These are phyloP conservation scores for Neltuma alba DNA, from an alignment of 306 rosid species.

Conservation along the genomic window DNA sequence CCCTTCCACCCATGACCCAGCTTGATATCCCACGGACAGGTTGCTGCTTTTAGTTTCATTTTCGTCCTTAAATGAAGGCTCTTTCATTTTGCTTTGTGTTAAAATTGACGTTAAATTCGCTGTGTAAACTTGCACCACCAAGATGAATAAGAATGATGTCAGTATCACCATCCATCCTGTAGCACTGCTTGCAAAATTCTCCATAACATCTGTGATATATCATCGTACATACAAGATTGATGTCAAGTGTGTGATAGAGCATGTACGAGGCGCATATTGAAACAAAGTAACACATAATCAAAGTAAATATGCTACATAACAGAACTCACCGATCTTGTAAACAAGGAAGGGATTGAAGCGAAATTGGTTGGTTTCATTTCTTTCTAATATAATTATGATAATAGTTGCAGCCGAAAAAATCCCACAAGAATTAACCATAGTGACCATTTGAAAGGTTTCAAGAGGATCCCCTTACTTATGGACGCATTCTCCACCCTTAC, in stretches of 20 bases:
- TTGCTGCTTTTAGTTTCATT: constrained; percentile 14
- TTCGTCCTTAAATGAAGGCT: constrained; percentile 32
- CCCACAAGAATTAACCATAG: background rate
- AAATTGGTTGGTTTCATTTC: too few relatives aligned
- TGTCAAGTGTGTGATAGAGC: background rate
- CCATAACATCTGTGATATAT: background rate
- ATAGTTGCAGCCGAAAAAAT: background rate
- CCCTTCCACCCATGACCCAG: background rate
- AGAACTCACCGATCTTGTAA: background rate
- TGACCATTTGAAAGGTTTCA: background rate
- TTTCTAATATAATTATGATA: background rate
- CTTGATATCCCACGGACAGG: background rate
- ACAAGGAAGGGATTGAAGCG: background rate
- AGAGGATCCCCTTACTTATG: background rate
- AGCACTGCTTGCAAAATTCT: background rate
- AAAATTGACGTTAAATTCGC: background rate
- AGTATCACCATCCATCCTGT: background rate
- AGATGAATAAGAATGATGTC: background rate
- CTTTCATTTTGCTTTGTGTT: background rate
- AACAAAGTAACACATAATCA: background rate
- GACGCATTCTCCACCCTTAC: background rate
- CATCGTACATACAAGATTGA: background rate
- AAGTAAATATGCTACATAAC: background rate
- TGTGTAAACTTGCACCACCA: background rate
- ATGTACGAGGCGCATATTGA: background rate